Percentiles rank a stretch among this genome's conserved stretches.
These are phyloP conservation scores for Termitomyces sp. DNA, from an alignment of 768 basidiomycete species.

Conservation along the genomic window DNA sequence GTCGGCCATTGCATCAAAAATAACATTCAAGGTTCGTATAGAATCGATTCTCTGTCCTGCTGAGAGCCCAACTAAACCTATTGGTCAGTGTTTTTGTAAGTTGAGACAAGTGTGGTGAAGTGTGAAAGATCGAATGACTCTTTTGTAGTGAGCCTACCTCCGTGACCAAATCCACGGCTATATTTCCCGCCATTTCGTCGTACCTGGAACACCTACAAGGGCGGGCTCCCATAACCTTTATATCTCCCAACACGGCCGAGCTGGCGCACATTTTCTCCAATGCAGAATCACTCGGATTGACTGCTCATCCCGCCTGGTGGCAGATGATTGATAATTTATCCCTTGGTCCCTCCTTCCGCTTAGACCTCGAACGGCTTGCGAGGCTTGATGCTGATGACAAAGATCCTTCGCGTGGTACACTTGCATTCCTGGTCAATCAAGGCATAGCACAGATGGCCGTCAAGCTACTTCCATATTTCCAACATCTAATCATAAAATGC, in stretches of 20 bases:
- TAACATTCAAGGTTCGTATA: conserved; percentile 47
- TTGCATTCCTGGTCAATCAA: conserved; percentile 58
- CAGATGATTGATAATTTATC: conserved; percentile 52
- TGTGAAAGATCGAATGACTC: neutral
- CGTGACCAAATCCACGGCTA: conserved; percentile 64
- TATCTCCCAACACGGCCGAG: conserved; percentile 85
- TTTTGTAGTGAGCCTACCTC: conserved; percentile 83
- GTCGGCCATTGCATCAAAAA: conserved; percentile 43
- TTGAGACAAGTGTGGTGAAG: conserved; percentile 1
- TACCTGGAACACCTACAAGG: conserved; percentile 19
- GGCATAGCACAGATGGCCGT: conserved; percentile 80
- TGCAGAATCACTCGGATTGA: conserved; percentile 40
- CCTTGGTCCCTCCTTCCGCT: conserved; percentile 62
- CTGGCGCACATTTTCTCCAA: conserved; percentile 49
- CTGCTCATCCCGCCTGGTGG: conserved; percentile 61
- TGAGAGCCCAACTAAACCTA: neutral
- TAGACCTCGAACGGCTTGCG: conserved; percentile 58
- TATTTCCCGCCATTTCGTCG: conserved; percentile 57
- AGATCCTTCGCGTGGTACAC: conserved; percentile 32
- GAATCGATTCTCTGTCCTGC: neutral
- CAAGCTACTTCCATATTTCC: conserved; percentile 79
- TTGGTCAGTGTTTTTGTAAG: conserved; percentile 69
- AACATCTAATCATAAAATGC: conserved; percentile 80
- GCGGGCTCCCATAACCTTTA: conserved; percentile 53
- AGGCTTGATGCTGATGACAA: conserved; percentile 36